Evolutionary conservation across 768 basidiomycete genomes (phyloP), one percentile per base, ranked within the genome.

Genomic region (Asterophora parasitica): DNA sequence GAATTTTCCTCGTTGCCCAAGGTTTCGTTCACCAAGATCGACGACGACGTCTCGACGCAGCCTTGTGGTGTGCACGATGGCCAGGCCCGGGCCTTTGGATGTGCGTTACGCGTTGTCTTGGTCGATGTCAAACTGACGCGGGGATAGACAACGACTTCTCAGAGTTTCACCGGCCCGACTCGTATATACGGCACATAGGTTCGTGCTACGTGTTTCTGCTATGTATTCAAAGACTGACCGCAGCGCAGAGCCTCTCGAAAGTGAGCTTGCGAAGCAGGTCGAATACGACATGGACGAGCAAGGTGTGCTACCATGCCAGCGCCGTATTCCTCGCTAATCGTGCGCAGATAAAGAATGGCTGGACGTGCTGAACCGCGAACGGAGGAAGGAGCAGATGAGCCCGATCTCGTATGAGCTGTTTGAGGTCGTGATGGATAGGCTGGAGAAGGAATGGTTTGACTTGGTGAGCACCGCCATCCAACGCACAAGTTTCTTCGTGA

Each of bases 221-320:
- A 19, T 46, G 10, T 23, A 30, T 28, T 35, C 46, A 43, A 60
- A 50, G 9, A 35, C 12, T 11, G 15, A 33, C 12, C 26, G 23
- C 23, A 23, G 6, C n/a, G 44, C 60, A 91, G 93, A 96, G 59
- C 95, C 95, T 0, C 72, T 96, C 55, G 95, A 99, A 62, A 82
- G 81, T 39, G 96, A 99, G 55, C 79, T 98, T 13, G 86, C 87
- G 6, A 79, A 81, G 32, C 92, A 95, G 56, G 95, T 99, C 17
- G 96, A 98, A 65, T 99, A 99, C 72, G 96, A 98, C 62, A 98
- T 99, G 93, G 96, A 98, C 61, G 96, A 97, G 62, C 94, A 97
- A 81, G 94, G 92, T 87, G 6, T 23, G 23, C 23, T 6, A 23
- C 31, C 15, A 72, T 58, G 8, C 9, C 15, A 44, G 43, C 49